Evolutionary conservation across 2,329 filamentous ascomycete genomes (phyloP), one percentile per base, ranked within the genome.

Genomic region (Purpureocillium takamizusanense): DNA sequence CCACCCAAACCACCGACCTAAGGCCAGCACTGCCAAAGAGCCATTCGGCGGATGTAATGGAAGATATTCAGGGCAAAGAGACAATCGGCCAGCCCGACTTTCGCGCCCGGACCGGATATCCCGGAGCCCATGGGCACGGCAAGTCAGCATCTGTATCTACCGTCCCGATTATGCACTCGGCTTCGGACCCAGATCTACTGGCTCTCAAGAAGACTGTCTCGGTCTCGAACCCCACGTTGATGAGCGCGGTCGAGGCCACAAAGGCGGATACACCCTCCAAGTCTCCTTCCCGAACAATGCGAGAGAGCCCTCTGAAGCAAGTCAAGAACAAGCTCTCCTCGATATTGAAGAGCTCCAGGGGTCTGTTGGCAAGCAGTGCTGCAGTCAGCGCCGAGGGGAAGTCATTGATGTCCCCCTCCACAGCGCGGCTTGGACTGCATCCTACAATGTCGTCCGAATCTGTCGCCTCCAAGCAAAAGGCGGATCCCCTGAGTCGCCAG

Each of bases 291-390:
- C 64, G 75, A 39, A 65, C 56, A 35, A 68, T 76, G 50, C 69
- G 72, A 7, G 88, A 94, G 48, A 90, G 83, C 42, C 87, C 87
- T 5, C 62, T 95, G 42, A 95, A 89, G 60, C 87, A 92, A 37
- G 89, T 92, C 21, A 97, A 95, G 65, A 86, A 85, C 53, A 94
- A 88, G 56, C 70, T 97, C 35, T 94, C 90, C 34, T 94, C 89
- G 9, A 88, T 95, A 42, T 69, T 95, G 50, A 89, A 88, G 61
- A 85, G 82, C 39, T 92, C 89, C 4, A 90, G 85, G 58, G 86
- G 83, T 12, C 75, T 95, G 35, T 81, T 95, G 45, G 86, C 83
- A 14, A 94, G 84, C 48, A 90, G 77, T 48, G 77, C 76, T 3
- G 75, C 71, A 13, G 62, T 76, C 29, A 81, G 76, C 48, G 76